phyloP scores from a whole-genome alignment of 2,329 filamentous ascomycete species.

The Daldinia sp. region DNA sequence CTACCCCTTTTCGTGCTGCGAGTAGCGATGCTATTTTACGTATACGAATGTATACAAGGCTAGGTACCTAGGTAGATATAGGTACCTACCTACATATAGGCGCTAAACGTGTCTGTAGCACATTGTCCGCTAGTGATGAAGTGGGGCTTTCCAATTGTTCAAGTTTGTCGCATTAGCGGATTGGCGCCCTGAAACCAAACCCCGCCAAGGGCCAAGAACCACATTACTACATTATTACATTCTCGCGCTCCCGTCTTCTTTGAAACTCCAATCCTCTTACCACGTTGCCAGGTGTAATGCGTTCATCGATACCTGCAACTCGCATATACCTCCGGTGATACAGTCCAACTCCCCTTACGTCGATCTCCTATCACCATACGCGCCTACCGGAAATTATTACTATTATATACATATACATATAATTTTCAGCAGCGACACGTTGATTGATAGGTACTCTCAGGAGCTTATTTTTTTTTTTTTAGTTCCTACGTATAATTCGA shows the following conservation, averaged over 20 bases:
- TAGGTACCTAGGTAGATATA: neutral
- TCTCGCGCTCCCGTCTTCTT: slow-evolving; percentile 22
- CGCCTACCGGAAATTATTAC: neutral
- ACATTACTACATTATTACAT: slow-evolving; percentile 22
- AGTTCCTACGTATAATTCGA: too few species aligned
- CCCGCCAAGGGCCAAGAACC: slow-evolving; percentile 41
- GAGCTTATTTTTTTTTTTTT: too few species aligned
- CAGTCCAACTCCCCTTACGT: neutral
- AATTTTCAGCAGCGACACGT: slow-evolving; percentile 4
- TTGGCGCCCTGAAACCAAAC: slow-evolving; percentile 43
- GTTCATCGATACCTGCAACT: slow-evolving; percentile 15
- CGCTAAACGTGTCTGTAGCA: neutral
- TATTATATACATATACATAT: slow-evolving; percentile 6
- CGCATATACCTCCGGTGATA: slow-evolving; percentile 3
- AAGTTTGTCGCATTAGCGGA: slow-evolving; percentile 37
- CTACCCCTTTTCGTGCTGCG: too few species aligned
- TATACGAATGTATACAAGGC: neutral
- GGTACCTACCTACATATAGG: neutral
- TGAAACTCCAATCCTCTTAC: slow-evolving; percentile 27
- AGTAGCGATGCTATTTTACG: too few species aligned
- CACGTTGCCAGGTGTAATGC: slow-evolving; percentile 26
- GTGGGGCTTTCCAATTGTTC: slow-evolving; percentile 19
- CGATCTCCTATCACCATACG: neutral
- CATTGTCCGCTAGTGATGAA: neutral
- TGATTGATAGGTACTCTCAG: neutral